A percentile compares a stretch with the other conserved stretches of the same genome.
Conservation (phyloP, 192 early-diverging fungal species). For the Phlyctochytrium planicorne region DNA sequence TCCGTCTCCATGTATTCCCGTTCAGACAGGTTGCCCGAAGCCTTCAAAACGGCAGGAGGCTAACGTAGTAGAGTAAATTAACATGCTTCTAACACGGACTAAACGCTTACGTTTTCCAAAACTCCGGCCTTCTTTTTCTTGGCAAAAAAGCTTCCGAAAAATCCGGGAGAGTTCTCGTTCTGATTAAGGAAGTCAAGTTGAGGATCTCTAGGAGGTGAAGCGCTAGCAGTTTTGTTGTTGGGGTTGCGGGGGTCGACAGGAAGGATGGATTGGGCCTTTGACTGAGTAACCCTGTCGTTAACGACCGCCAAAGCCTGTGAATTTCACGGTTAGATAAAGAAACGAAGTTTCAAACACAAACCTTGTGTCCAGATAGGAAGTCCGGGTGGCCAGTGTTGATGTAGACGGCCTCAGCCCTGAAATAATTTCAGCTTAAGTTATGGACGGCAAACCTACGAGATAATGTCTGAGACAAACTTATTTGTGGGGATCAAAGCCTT, state of each 20-base stretch:
- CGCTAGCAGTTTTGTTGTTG: slow-evolving; percentile 21
- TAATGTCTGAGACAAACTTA: slow-evolving; percentile 90
- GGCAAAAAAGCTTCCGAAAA: slow-evolving; percentile 97
- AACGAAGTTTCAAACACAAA: background rate
- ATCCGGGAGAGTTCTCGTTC: slow-evolving; percentile 54
- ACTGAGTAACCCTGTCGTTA: slow-evolving; percentile 77
- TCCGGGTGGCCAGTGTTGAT: slow-evolving; percentile 99
- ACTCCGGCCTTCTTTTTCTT: slow-evolving; percentile 76
- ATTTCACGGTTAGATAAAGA: slow-evolving; percentile 2
- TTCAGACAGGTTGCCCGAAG: slow-evolving; percentile 92
- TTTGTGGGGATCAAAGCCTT: slow-evolving; percentile 87
- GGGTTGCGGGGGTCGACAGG: slow-evolving; percentile 32
- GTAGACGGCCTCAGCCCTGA: slow-evolving; percentile 89
- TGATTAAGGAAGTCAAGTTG: slow-evolving; percentile 64
- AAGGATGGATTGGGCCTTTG: slow-evolving; percentile 50
- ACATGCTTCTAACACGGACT: background rate
- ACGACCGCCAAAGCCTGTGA: slow-evolving; percentile 80
- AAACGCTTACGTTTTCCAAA: slow-evolving; percentile 49
- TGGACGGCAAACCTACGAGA: slow-evolving; percentile 57
- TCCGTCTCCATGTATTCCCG: slow-evolving; percentile 98
- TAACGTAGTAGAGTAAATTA: slow-evolving; percentile 25
- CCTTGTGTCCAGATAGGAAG: slow-evolving; percentile 94
- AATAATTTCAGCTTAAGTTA: slow-evolving; percentile 8
- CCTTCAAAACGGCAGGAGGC: slow-evolving; percentile 90
- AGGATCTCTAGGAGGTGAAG: slow-evolving; percentile 33